Conservation (phyloP, 345 rosid genomes). For the Acer saccharum region DNA sequence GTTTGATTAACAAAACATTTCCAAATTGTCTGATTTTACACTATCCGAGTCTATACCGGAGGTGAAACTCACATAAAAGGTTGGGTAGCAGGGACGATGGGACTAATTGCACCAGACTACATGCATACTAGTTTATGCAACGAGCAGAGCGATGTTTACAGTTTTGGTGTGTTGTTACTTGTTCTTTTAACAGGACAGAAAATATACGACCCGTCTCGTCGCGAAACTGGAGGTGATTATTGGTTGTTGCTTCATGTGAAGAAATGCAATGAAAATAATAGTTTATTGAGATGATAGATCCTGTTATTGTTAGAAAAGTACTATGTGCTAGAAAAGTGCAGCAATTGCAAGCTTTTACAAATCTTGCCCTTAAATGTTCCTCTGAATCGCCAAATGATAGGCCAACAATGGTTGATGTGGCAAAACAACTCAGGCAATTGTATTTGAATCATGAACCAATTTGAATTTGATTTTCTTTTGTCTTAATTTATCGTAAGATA, state of each 20-base stretch:
- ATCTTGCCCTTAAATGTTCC: conserved; percentile 3
- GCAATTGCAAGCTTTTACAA: conserved; percentile 9
- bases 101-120: conserved; percentile 14
- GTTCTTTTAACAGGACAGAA: not conserved
- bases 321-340: not conserved
- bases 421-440: conserved; percentile 15
- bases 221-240: not conserved
- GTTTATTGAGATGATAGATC: conserved; percentile 12
- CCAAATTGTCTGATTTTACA: conserved; percentile 26
- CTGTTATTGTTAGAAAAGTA: not conserved
- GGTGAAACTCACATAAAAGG: conserved; percentile 14
- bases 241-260: not conserved
- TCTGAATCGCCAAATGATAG: not conserved
- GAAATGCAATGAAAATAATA: not conserved
- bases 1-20: not conserved
- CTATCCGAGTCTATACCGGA: conserved; percentile 17
- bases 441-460: not conserved
- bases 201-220: too few species aligned
- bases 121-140: not conserved
- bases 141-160: conserved; percentile 35
- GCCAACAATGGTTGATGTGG: conserved; percentile 29
- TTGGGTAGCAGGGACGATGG: not conserved
- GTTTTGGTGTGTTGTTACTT: conserved; percentile 2
- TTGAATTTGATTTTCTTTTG: too few species aligned
- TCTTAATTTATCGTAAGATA: too few species aligned